Evolutionary conservation across 2,329 filamentous ascomycete genomes (phyloP), one percentile per base, ranked within the genome.

Genomic region (Zalaria sp.): DNA sequence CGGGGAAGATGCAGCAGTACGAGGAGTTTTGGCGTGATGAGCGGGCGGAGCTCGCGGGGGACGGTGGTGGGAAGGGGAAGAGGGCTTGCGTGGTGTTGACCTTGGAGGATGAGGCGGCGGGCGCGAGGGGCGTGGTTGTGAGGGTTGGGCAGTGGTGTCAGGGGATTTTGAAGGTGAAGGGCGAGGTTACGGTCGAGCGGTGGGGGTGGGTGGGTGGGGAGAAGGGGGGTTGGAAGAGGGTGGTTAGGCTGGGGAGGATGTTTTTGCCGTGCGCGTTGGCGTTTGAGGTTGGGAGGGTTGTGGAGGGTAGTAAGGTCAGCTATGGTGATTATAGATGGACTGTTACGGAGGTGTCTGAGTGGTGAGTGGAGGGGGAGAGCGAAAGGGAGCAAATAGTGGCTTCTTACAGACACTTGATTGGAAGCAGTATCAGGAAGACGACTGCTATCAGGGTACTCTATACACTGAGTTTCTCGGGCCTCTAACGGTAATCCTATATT

Each of bases 21-120:
- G 79, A 83, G 54, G 81, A 85, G 57, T 54, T 81, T 2, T 84
- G 80, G 80, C 56, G 61, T 2, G 72, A 77, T 35, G 56, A 63
- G 2, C 51, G 58, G 3, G 52, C 66, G 2, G 54, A 60, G 2
- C 60, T 58, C 0, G 52, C 53, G 2, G n/a, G 28, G 5, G 25
- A 39, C 2, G 43, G 38, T 2, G 38, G 38, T 25, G 34, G 32
- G n/a, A 18, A 25, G 34, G 27, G 35, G 27, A 29, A 18, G 35
- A 32, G 35, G 38, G 28, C 44, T 25, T 48, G 53, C 37, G 45
- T 57, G 2, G 69, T 75, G 18, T 52, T 75, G 38, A 52, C 56
- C 45, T 52, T 66, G 27, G 57, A 65, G 5, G 53, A 57, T 6
- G 43, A 25, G 2, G 44, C 43, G 2, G 46, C 47, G 5, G 47